phyloP scores from a whole-genome alignment of 495 filamentous ascomycete species.

The Thermothielavioides terrestris region DNA sequence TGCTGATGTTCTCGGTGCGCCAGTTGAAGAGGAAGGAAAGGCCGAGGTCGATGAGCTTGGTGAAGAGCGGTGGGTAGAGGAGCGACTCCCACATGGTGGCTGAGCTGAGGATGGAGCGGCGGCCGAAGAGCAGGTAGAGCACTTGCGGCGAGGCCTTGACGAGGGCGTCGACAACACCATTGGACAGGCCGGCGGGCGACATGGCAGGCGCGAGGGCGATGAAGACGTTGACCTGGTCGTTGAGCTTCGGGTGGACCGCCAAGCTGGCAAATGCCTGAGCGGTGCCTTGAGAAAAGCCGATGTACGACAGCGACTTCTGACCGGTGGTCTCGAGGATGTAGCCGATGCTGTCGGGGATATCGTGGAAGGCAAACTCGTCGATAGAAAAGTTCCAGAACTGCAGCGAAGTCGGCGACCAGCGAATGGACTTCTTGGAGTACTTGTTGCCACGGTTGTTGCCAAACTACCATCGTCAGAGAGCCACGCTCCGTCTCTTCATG shows the following conservation, averaged over 20 bases:
- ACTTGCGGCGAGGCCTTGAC: constrained; percentile 91
- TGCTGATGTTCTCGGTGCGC: constrained; percentile 75
- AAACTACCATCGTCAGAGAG: constrained; percentile 45
- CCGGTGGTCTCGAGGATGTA: constrained; percentile 81
- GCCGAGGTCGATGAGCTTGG: constrained; percentile 75
- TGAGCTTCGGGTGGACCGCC: constrained; percentile 86
- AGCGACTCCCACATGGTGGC: constrained; percentile 97
- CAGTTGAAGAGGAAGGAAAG: constrained; percentile 82
- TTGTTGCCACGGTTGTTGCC: constrained; percentile 98
- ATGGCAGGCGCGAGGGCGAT: constrained; percentile 96
- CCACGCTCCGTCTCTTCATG: too few species aligned
- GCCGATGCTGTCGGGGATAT: constrained; percentile 88
- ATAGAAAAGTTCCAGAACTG: constrained; percentile 97
- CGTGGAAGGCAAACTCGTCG: constrained; percentile 95
- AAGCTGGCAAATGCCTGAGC: constrained; percentile 93
- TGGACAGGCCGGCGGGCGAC: constrained; percentile 84
- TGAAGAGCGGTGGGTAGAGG: constrained; percentile 89
- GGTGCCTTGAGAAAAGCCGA: constrained; percentile 95
- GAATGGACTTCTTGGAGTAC: constrained; percentile 88
- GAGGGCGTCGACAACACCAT: constrained; percentile 81
- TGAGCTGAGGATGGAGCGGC: constrained; percentile 82
- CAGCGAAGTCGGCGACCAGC: constrained; percentile 59
- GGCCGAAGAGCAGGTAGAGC: constrained; percentile 89
- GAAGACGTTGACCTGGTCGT: constrained; percentile 90
- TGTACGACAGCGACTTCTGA: constrained; percentile 82